Percentiles rank a stretch among this genome's conserved stretches.
phyloP scores from a whole-genome alignment of 139 green algal species.

The Diplosphaera chodatii region DNA sequence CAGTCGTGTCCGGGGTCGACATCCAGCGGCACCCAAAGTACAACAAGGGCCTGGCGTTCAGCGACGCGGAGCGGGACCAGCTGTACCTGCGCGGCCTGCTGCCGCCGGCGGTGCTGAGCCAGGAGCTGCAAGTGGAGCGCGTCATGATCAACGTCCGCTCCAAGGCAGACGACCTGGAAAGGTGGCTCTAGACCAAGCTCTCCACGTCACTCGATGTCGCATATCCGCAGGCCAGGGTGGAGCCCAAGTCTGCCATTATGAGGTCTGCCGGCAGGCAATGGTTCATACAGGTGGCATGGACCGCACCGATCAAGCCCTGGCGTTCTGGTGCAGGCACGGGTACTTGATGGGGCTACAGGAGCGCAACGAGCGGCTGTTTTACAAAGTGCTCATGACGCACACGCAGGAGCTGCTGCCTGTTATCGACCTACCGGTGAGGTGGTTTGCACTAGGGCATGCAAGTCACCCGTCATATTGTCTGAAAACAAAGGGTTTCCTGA shows the following conservation, averaged over 20 bases:
- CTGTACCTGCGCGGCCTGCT: constrained; percentile 83
- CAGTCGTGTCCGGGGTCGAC: no score
- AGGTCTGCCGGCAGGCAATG: no score
- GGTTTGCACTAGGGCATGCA: no score
- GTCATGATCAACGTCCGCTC: constrained; percentile 72
- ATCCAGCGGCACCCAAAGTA: constrained; percentile 71
- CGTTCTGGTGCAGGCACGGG: constrained; percentile 57
- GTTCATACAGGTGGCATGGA: no score
- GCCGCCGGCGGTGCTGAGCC: constrained; percentile 67
- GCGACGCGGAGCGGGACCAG: constrained; percentile 66
- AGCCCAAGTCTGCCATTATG: no score
- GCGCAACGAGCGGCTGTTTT: constrained; percentile 86
- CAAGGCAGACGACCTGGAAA: constrained; percentile 57
- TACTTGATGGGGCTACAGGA: constrained; percentile 76
- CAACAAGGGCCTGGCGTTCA: constrained; percentile 86
- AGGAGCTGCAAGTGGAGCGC: constrained; percentile 67
- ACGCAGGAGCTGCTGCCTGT: constrained; percentile 83
- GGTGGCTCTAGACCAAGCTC: no score
- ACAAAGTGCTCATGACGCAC: constrained; percentile 73
- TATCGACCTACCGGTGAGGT: constrained; percentile 39
- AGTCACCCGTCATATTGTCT: no score
- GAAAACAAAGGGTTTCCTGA: no score
- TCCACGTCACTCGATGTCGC: no score
- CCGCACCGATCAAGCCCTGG: no score
- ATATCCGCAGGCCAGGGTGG: no score